Conservation (phyloP, 768 basidiomycete genomes). For the Collybiopsis confluens region DNA sequence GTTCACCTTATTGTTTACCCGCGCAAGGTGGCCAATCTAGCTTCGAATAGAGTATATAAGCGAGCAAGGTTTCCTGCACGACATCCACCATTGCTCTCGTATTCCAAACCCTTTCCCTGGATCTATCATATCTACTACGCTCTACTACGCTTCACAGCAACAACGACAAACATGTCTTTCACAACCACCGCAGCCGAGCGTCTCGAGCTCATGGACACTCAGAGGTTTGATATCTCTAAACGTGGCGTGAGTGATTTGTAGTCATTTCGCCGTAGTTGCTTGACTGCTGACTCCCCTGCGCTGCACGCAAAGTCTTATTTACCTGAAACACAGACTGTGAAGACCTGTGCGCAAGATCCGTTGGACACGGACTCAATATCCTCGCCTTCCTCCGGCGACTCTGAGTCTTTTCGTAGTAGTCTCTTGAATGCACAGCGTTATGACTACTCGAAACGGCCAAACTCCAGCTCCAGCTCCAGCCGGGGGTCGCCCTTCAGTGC, state of each 20-base stretch:
- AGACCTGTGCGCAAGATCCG: conserved; percentile 1
- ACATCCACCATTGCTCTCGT: no score
- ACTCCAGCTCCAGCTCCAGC: no score
- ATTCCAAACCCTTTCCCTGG: no score
- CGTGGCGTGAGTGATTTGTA: conserved; percentile 16
- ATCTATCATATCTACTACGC: neutral
- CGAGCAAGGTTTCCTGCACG: no score
- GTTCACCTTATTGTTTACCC: no score
- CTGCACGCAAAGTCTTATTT: neutral
- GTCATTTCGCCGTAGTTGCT: neutral
- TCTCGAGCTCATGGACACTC: conserved; percentile 21
- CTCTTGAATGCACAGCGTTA: conserved; percentile 3
- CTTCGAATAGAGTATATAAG: no score
- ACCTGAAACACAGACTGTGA: neutral
- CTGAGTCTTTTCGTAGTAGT: neutral
- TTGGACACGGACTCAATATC: neutral
- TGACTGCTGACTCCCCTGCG: neutral
- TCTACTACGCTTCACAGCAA: neutral
- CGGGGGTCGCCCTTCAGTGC: neutral
- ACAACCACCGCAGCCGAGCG: conserved; percentile 5
- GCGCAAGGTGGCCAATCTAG: no score
- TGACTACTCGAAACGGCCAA: neutral
- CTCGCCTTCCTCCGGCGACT: neutral
- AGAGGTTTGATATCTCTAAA: conserved; percentile 24
- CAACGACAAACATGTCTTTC: neutral